Base-by-base conservation (phyloP, 2,329 filamentous ascomycete genomes). In the Metarhizium album region DNA sequence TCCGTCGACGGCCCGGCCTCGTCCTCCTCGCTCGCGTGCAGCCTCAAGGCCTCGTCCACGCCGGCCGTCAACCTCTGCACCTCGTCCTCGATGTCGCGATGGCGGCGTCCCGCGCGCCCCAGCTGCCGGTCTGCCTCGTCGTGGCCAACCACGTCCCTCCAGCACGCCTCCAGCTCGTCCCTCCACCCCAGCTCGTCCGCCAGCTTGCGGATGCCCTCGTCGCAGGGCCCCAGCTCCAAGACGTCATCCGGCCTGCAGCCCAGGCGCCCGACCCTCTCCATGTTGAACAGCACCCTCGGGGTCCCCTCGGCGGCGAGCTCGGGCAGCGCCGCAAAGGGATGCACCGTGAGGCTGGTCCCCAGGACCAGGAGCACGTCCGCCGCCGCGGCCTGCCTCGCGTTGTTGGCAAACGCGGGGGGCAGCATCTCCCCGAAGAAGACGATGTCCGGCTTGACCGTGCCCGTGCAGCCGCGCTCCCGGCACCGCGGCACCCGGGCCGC, bases 381-480 rank as follows among this genome's bases (percentile, higher is more conserved):
- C 59, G 76, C 68, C 2, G 68, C 69, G 0, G 80, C 76, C 13
- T 84, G 66, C 40, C 70, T 54, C 8, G 63, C 58, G 24, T 69
- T 64, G 22, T 64, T 55, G 1, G 62, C 59, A 50, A 73, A 73
- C 0, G 56, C 54, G 38, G 61, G 58, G 0, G 70, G 70, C 2
- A 90, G 68, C 1, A 78, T 67, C 64, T 90, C 90, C 47, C 90
- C 90, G 59, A 95, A 96, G 70, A 96, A 96, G 33, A 95, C 89
- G 62, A 96, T 95, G 60, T 95, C 88, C 0, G 90, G 90, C 69
- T 96, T 96, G 37, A 96, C 88, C 2, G 93, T 71, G 0, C 90
- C 90, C 35, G 77, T 72, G 64, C 91, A 97, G 20, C 70, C 64
- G 8, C 71, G 62, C 4, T 71, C 68, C 38, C 68, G 57, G 64